phyloP scores from a whole-genome alignment of 2,329 filamentous ascomycete species.

The Fusarium sp. region DNA sequence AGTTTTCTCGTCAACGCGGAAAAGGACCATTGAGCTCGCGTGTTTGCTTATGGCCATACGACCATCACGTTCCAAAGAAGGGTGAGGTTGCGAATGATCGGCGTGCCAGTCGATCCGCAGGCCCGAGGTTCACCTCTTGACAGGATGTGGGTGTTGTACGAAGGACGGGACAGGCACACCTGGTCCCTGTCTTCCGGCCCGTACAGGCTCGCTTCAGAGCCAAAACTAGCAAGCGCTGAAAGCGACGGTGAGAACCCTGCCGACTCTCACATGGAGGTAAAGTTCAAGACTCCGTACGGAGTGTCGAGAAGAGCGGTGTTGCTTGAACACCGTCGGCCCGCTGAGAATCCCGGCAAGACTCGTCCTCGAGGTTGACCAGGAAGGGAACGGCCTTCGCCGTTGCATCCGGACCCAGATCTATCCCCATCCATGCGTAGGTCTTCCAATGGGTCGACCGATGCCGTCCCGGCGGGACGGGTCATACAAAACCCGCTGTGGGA shows the following conservation, averaged over 20 bases:
- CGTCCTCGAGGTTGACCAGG: background rate
- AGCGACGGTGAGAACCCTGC: slow-evolving; percentile 3
- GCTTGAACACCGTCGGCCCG: background rate
- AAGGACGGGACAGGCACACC: slow-evolving; percentile 1
- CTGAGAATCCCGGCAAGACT: slow-evolving; percentile 1
- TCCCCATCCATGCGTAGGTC: slow-evolving; percentile 2
- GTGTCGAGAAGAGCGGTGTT: background rate
- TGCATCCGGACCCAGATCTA: slow-evolving; percentile 17
- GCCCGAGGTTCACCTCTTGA: background rate
- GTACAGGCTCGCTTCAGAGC: slow-evolving; percentile 4
- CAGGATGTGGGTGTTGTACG: background rate
- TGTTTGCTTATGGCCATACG: background rate
- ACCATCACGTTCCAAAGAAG: background rate
- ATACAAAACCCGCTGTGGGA: background rate
- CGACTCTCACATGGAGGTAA: background rate
- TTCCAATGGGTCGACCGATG: slow-evolving; percentile 3
- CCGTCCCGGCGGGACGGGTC: slow-evolving; percentile 23
- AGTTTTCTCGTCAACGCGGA: background rate
- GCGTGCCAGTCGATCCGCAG: slow-evolving; percentile 3
- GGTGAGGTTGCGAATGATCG: background rate
- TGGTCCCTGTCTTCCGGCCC: slow-evolving; percentile 3
- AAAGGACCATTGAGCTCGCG: background rate
- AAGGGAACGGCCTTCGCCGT: background rate
- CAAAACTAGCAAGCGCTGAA: slow-evolving; percentile 6
- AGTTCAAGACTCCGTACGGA: background rate